Conservation (phyloP, 371 early-diverging fungal species). For the Rhizomucor miehei region DNA sequence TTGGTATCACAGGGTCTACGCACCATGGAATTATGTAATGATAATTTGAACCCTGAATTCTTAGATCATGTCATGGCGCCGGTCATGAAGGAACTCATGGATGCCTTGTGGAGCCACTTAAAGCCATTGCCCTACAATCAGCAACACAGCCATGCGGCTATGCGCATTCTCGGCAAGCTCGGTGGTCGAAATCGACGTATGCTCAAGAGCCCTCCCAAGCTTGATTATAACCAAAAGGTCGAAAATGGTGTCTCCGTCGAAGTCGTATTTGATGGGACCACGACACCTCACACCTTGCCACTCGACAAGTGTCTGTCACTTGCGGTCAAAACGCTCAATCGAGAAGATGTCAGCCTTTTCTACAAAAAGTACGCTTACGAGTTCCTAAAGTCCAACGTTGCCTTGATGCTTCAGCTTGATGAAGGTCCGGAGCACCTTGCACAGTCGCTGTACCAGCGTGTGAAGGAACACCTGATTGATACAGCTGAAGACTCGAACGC, state of each 20-base stretch:
- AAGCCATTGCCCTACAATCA: conserved; percentile 83
- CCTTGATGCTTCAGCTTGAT: conserved; percentile 72
- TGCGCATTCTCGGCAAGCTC: conserved; percentile 95
- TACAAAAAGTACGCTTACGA: conserved; percentile 69
- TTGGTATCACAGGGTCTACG: conserved; percentile 94
- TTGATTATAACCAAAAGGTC: conserved; percentile 45
- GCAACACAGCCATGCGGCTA: conserved; percentile 80
- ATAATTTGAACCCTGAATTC: conserved; percentile 96
- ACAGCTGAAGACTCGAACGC: conserved; percentile 5
- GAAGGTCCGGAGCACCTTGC: conserved; percentile 53
- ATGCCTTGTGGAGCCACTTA: conserved; percentile 87
- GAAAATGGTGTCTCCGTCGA: conserved; percentile 67
- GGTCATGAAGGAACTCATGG: conserved; percentile 91
- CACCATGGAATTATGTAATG: conserved; percentile 97
- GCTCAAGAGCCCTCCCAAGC: conserved; percentile 66
- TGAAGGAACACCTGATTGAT: conserved; percentile 27
- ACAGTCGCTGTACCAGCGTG: conserved; percentile 38
- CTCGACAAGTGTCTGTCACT: conserved; percentile 54
- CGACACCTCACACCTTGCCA: conserved; percentile 49
- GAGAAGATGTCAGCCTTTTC: conserved; percentile 44
- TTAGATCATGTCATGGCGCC: conserved; percentile 95
- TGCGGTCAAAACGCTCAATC: conserved; percentile 57
- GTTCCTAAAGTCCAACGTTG: conserved; percentile 68
- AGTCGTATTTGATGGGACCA: conserved; percentile 58
- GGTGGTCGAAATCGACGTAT: conserved; percentile 88